Evolutionary conservation across 805 yeast species (phyloP).

Genomic region (Candida sakaeoensis): DNA sequence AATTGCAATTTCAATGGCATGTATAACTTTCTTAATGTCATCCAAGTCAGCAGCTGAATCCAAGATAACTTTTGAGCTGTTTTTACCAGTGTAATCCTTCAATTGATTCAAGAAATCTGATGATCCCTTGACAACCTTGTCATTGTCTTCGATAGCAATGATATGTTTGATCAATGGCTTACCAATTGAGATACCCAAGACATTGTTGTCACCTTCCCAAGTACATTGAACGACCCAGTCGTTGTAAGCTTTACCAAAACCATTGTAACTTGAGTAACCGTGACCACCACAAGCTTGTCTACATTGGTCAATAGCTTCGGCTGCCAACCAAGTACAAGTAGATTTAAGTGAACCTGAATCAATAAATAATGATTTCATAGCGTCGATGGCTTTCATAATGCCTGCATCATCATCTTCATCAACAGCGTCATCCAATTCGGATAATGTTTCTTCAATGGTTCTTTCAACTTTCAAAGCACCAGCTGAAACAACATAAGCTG

Average conservation of each 20-base stretch:
- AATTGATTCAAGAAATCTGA: slow-evolving; percentile 13
- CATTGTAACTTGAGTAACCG: slow-evolving; percentile 43
- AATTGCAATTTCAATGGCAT: slow-evolving; percentile 39
- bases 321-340: slow-evolving; percentile 43
- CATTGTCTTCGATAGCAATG: slow-evolving; percentile 32
- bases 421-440: slow-evolving; percentile 36
- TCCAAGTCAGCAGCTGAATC: slow-evolving; percentile 22
- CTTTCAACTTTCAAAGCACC: slow-evolving; percentile 38
- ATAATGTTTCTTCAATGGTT: slow-evolving; percentile 27
- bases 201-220: slow-evolving; percentile 49
- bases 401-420: slow-evolving; percentile 26
- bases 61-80: slow-evolving; percentile 29
- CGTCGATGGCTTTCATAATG: slow-evolving; percentile 30
- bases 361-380: slow-evolving; percentile 40
- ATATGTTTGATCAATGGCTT: slow-evolving; percentile 47
- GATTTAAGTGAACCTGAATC: slow-evolving; percentile 45
- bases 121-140: slow-evolving; percentile 24
- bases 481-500: slow-evolving; percentile 33
- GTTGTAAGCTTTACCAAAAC: slow-evolving; percentile 42
- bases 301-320: slow-evolving; percentile 37
- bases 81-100: slow-evolving; percentile 10
- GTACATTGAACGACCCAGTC: slow-evolving; percentile 49
- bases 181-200: slow-evolving; percentile 40
- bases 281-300: slow-evolving; percentile 49
- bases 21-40: slow-evolving; percentile 27